Percentiles rank a stretch among this genome's conserved stretches.
phyloP scores from a whole-genome alignment of 495 filamentous ascomycete species.

The Collariella sp. region DNA sequence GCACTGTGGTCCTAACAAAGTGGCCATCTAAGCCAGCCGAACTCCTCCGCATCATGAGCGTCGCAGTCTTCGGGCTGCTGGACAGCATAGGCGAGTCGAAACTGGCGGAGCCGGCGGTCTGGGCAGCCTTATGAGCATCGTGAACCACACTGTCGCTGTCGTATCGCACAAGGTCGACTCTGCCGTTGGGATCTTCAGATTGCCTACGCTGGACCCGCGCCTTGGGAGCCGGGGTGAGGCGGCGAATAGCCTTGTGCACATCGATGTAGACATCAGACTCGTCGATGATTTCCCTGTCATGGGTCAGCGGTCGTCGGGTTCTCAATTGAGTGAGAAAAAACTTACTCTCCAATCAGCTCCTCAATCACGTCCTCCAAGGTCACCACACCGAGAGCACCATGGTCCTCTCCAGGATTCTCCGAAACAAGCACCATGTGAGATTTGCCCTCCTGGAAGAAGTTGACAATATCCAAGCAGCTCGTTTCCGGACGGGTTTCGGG shows the following conservation, averaged over 20 bases:
- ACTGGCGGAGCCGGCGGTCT: conserved; percentile 17
- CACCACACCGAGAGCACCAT: conserved; percentile 84
- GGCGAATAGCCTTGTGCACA: conserved; percentile 90
- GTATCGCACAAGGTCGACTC: conserved; percentile 8
- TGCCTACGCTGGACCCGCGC: conserved; percentile 22
- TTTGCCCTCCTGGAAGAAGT: conserved; percentile 99
- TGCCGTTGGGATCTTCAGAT: conserved; percentile 15
- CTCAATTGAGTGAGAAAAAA: conserved; percentile 12
- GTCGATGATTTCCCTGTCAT: conserved; percentile 57
- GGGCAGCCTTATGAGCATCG: conserved; percentile 6
- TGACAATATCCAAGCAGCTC: conserved; percentile 94
- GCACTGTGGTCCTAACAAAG: conserved; percentile 30
- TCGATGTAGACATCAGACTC: conserved; percentile 96
- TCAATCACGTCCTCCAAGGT: conserved; percentile 98
- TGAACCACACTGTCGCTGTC: conserved; percentile 7
- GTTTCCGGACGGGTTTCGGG: conserved; percentile 93
- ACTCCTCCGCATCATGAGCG: conserved; percentile 49
- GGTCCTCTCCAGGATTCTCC: conserved; percentile 76
- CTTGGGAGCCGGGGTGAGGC: conserved; percentile 39
- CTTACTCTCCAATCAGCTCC: conserved; percentile 93
- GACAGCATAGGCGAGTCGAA: conserved; percentile 24
- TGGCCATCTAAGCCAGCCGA: conserved; percentile 41
- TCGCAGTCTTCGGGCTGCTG: conserved; percentile 37
- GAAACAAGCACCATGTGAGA: conserved; percentile 98
- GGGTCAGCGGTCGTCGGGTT: conserved; percentile 8